Evolutionary conservation across 2,329 filamentous ascomycete genomes (phyloP), one percentile per base, ranked within the genome.

Genomic region (Bipolaris oryzae): DNA sequence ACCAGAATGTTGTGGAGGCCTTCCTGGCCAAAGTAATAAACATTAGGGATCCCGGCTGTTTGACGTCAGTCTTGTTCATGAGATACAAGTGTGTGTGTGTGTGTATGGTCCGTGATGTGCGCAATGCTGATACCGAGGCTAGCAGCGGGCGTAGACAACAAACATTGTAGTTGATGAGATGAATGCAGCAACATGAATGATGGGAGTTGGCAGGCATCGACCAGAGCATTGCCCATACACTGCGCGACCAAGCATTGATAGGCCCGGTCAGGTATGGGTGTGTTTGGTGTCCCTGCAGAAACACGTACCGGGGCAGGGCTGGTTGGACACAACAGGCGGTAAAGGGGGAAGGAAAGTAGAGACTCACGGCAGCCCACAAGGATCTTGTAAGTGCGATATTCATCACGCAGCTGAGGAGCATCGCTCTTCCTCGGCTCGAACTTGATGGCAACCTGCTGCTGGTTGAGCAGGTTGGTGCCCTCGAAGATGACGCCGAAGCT

Each of bases 361-460:
- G 56, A 90, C 95, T 90, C 83, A 99, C 95, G 94, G 83, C 95
- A 99, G 76, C 95, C 95, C 66, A 98, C 95, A 68, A 99, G 87
- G 71, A 99, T 98, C 84, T 99, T 99, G 84, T 99, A 99, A 58
- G 95, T 99, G 74, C 95, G 88, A 79, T 99, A 99, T 78, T 99
- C 95, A 85, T 99, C 95, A 78, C 95, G 89, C 67, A 99, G 82
- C 78, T 99, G 95, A 55, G 95, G 95, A 76, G 95, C 95, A 81
- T 99, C 95, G 79, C 94, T 98, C 83, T 99, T 99, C 70, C 95
- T 87, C 58, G 95, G 95, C 89, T 99, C 95, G 80, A 99, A 99
- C 84, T 99, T 99, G 84, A 99, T 99, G 74, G 95, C 95, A 62
- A 99, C 94, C 81, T 97, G 93, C 79, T 98, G 95, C 80, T 96